Percentiles rank a stretch among this genome's conserved stretches.
Conservation (phyloP, 2,329 filamentous ascomycete genomes). For the Dactylellina parvicollis region DNA sequence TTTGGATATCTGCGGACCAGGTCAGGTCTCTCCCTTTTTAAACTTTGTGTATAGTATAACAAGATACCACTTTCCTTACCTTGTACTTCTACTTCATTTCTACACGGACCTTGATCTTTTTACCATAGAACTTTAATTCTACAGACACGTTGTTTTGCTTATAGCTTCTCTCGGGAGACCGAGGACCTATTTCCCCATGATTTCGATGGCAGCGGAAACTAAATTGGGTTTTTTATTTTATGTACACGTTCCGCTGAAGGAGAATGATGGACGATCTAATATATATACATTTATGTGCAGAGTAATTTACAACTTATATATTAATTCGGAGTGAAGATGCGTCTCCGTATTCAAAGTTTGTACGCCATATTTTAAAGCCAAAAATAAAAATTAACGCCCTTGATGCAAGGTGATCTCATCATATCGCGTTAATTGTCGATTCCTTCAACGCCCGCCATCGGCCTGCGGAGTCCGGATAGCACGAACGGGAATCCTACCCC, state of each 20-base stretch:
- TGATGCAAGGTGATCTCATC: no score
- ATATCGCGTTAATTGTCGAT: no score
- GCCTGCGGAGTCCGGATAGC: no score
- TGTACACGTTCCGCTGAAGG: slow-evolving; percentile 19
- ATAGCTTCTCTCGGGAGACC: no score
- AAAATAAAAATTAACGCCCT: not conserved
- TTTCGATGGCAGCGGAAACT: no score
- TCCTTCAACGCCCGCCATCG: no score
- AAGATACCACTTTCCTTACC: slow-evolving; percentile 34
- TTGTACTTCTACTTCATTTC: slow-evolving; percentile 1
- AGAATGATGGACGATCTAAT: slow-evolving; percentile 13
- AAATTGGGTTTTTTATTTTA: not conserved
- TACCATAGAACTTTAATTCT: not conserved
- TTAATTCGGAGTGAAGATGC: not conserved
- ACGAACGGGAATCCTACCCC: not conserved
- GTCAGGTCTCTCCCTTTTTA: slow-evolving; percentile 11
- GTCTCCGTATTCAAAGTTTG: not conserved
- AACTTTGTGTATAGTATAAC: slow-evolving; percentile 32
- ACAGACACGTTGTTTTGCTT: no score
- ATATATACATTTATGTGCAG: slow-evolving; percentile 33
- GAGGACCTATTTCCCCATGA: no score
- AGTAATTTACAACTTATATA: slow-evolving; percentile 7
- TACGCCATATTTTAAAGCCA: not conserved
- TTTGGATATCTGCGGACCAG: slow-evolving; percentile 31
- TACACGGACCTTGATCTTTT: not conserved